Conservation (phyloP, 768 basidiomycete genomes). For the Russula olivacea region DNA sequence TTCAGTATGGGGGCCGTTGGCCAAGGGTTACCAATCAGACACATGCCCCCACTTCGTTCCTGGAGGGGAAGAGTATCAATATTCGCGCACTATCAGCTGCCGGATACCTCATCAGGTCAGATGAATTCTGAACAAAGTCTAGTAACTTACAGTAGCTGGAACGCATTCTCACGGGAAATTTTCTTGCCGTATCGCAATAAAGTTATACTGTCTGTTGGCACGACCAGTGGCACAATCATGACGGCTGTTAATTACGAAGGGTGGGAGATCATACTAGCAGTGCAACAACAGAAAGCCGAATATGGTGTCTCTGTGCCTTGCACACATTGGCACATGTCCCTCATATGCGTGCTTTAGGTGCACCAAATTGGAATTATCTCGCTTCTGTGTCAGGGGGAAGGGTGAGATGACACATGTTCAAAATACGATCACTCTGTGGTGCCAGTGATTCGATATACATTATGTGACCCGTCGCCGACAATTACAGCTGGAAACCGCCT, state of each 20-base stretch:
- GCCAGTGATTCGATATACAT: constrained; percentile 4
- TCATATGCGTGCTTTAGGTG: not conserved
- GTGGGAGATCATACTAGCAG: constrained; percentile 2
- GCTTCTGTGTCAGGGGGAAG: constrained; percentile 20
- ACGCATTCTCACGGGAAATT: constrained; percentile 7
- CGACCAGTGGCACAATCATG: not conserved
- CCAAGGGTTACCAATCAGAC: not conserved
- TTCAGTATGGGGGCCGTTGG: constrained; percentile 8
- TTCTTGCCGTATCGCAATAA: not conserved
- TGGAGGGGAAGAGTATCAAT: not conserved
- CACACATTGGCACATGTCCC: constrained; percentile 10
- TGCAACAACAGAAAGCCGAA: constrained; percentile 2
- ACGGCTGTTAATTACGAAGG: not conserved
- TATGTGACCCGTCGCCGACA: not conserved
- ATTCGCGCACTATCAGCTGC: constrained; percentile 1
- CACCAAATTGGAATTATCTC: constrained; percentile 15
- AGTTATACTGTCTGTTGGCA: not conserved
- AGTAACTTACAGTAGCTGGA: no score
- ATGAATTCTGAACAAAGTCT: not conserved
- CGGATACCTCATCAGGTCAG: constrained; percentile 10
- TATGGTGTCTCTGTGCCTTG: constrained; percentile 8
- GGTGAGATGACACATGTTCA: constrained; percentile 15
- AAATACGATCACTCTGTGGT: constrained; percentile 13
- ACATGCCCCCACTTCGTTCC: not conserved
- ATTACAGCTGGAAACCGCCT: constrained; percentile 9